Percentiles rank a stretch among this genome's conserved stretches.
phyloP scores from a whole-genome alignment of 176 grass and related monocot species.

The Ensete ventricosum region DNA sequence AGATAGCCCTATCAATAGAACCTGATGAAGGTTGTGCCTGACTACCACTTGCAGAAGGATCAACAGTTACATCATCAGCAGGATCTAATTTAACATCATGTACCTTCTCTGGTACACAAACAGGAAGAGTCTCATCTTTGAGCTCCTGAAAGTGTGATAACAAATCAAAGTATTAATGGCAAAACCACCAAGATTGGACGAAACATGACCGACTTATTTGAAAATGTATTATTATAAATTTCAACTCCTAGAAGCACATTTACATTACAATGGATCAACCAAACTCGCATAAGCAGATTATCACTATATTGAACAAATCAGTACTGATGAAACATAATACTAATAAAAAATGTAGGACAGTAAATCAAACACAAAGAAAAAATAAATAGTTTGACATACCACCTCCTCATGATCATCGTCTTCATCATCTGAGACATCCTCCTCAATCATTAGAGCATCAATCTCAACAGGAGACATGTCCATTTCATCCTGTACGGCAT shows the following conservation, averaged over 20 bases:
- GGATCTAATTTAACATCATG: slow-evolving; percentile 72
- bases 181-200: background rate
- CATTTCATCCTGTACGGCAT: slow-evolving; percentile 48
- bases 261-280: too few relatives aligned
- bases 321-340: background rate
- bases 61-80: slow-evolving; percentile 40
- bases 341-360: background rate
- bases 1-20: slow-evolving; percentile 37
- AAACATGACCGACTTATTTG: background rate
- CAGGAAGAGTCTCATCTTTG: slow-evolving; percentile 52
- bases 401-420: slow-evolving; percentile 73
- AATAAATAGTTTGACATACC: slow-evolving; percentile 13
- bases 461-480: slow-evolving; percentile 67
- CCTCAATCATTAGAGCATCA: slow-evolving; percentile 72
- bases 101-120: slow-evolving; percentile 49
- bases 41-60: slow-evolving; percentile 39
- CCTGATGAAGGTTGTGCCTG: slow-evolving; percentile 42
- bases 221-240: too few relatives aligned
- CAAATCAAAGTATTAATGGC: background rate
- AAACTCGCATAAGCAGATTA: background rate
- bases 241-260: too few relatives aligned
- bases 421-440: slow-evolving; percentile 70
- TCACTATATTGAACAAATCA: background rate
- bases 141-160: slow-evolving; percentile 44
- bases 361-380: background rate